phyloP scores from a whole-genome alignment of 345 rosid species.

The Raphanus sativus region DNA sequence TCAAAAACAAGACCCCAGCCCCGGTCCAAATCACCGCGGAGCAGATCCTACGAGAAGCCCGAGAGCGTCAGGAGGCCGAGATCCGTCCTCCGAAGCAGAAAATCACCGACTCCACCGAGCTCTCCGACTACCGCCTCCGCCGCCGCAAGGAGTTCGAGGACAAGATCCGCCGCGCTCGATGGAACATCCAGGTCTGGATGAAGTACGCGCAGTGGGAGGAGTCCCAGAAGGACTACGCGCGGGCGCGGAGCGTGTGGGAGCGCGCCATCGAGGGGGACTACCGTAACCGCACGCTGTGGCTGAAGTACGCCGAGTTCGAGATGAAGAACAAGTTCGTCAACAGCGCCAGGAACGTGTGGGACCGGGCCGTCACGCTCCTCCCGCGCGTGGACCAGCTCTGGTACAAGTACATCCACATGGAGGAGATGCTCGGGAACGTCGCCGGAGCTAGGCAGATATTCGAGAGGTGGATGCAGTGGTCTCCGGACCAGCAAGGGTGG shows the following conservation, averaged over 20 bases:
- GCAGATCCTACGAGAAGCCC: conserved; percentile 9
- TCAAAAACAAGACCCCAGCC: not conserved
- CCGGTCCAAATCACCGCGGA: conserved; percentile 3
- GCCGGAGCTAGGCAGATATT: conserved; percentile 5
- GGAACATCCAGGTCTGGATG: not conserved
- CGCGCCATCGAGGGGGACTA: not conserved
- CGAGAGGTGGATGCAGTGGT: conserved; percentile 11
- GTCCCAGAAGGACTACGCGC: conserved; percentile 6
- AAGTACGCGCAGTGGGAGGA: conserved; percentile 1
- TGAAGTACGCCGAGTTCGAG: conserved; percentile 16
- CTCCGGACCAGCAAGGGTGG: not conserved
- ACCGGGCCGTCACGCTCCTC: not conserved
- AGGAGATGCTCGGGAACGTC: not conserved
- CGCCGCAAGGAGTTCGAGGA: conserved; percentile 5
- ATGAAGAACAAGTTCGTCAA: conserved; percentile 17
- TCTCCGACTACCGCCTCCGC: conserved; percentile 5
- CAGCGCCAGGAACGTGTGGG: conserved; percentile 1
- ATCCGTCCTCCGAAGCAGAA: not conserved
- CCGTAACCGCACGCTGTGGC: conserved; percentile 1
- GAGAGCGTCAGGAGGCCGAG: conserved; percentile 7
- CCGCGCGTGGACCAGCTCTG: conserved; percentile 14
- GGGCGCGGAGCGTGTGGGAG: conserved; percentile 8
- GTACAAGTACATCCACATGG: not conserved
- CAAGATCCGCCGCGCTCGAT: not conserved
- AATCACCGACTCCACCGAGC: conserved; percentile 7